Evolutionary conservation across 495 filamentous ascomycete genomes (phyloP), one percentile per base, ranked within the genome.

Genomic region (Parathielavia appendiculata): DNA sequence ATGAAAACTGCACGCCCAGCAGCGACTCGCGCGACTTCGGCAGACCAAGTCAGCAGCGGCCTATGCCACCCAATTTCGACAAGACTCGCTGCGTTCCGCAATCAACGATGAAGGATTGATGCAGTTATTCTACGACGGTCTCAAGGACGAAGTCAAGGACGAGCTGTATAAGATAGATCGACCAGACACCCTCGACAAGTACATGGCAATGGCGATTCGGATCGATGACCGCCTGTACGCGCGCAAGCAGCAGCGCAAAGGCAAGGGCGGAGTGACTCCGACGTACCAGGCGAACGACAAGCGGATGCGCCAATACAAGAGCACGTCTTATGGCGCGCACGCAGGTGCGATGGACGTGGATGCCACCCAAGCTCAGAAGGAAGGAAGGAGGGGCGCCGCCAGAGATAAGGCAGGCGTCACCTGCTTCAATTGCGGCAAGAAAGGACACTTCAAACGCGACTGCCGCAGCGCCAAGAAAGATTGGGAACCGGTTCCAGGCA

Each of bases 111-210:
- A 34, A 49, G 45, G 54, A 4, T 44, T 57, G 14, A 57, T 57
- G 16, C 41, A 49, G 35, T 6, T 57, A 7, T 56, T 56, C 43
- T 56, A 56, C 19, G 10, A 39, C 2, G 30, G 43, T 4, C n/a
- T 56, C 14, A 56, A 56, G 43, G 44, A 56, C 1, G 26, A 45
- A 1, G 54, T 56, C 4, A 56, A 56, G 17, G 54, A 56, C 32
- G 32, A 47, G 8, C 6, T 56, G 4, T 56, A 56, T 4, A 23
- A 47, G 20, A 23, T 23, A 4, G 54, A 56, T 2, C 10, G 19
- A 16, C 54, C 32, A 0, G 20, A 16, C 10, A 48, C n/a, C 1
- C 7, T 56, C 30, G 43, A 46, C 32, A 32, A 56, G 0, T 56
- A 56, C 6, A 30, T 56, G 0, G 19, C n/a, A 10, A 45, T 19